Evolutionary conservation across 1,284 basidiomycete genomes (phyloP), one percentile per base, ranked within the genome.

Genomic region (Malassezia sympodialis): DNA sequence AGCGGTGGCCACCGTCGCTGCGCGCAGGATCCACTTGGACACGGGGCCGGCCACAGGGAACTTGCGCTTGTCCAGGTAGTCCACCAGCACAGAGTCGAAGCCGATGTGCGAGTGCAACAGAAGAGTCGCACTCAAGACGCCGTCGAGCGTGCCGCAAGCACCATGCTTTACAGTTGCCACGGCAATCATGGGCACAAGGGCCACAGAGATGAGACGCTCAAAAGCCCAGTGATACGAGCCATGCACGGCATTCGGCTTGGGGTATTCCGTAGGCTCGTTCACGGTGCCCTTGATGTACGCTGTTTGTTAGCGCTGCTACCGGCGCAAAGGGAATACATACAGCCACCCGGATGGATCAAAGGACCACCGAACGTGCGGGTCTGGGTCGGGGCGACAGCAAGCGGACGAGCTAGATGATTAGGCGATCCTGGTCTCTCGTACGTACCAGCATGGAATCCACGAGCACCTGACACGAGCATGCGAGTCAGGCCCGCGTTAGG

Each of bases 171-270:
- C 72, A 39, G 65, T 60, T 3, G 69, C 76, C 39, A 68, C 68
- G 2, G 69, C 69, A 11, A 70, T 53, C 68, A 94, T 77, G 24
- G 94, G 94, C 17, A 98, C 81, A 61, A 98, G 83, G 23, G 84
- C 79, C 0, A 87, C 91, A 1, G 87, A 85, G 53, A 96, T 81
- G 17, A 90, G 80, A 51, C 93, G 86, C 77, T 98, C 93, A 73
- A 96, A 96, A 1, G 89, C 84, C 93, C 93, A 98, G 81, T 96
- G 93, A 77, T 96, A 86, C 2, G 89, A 93, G 47, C 94, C 93
- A 71, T 94, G 87, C 3, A 83, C 77, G 3, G 66, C 49, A 48
- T 63, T 60, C 32, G 89, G 82, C 23, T 84, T 75, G 27, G 91
- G 91, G 80, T 90, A 94, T 19, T 83, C 78, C 4, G 87, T 88